These are phyloP conservation scores for Chaetomiaceae sp. DNA, from an alignment of 2,329 filamentous ascomycete genomes.

Conservation along the genomic window DNA sequence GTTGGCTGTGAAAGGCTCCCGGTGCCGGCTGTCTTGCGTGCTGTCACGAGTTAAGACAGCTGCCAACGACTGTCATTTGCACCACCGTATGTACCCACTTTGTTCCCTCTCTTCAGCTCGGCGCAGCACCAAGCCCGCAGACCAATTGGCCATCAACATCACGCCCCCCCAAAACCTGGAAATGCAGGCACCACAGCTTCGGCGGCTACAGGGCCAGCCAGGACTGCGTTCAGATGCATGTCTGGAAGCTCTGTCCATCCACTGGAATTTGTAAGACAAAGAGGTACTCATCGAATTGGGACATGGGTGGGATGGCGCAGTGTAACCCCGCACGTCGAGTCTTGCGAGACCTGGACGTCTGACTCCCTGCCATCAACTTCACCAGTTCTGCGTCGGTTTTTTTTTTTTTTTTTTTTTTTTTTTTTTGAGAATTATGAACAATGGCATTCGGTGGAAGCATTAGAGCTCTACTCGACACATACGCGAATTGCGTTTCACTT, in stretches of 20 bases:
- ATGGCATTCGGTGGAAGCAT: conserved; percentile 42
- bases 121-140: background rate
- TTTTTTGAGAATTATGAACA: background rate
- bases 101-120: background rate
- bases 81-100: no score
- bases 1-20: no score
- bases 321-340: conserved; percentile 11
- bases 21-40: background rate
- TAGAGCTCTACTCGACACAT: conserved; percentile 42
- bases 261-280: no score
- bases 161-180: no score
- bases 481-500: conserved; percentile 41
- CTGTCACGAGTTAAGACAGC: no score
- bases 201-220: background rate
- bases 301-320: background rate
- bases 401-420: no score
- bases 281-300: no score
- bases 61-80: no score
- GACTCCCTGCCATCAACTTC: no score
- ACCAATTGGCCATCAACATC: background rate
- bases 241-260: no score
- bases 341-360: background rate
- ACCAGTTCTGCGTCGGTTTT: no score
- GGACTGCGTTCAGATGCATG: no score
- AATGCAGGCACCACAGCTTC: background rate